Percentiles rank a stretch among this genome's conserved stretches.
These are phyloP conservation scores for Botrytis medusae DNA, from an alignment of 2,329 filamentous ascomycete species.

Conservation along the genomic window DNA sequence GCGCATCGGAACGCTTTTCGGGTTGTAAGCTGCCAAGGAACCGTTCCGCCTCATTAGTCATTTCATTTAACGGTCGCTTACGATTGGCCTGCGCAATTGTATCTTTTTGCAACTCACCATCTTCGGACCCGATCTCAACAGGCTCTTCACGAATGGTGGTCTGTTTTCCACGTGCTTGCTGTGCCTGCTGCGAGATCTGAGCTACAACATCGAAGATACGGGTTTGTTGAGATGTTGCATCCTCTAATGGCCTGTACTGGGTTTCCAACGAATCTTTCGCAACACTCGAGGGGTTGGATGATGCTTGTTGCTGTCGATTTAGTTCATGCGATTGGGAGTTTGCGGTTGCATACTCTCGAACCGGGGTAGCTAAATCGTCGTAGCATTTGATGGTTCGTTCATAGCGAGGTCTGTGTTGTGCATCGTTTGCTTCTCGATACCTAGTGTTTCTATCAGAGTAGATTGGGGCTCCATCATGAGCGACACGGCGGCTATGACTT, in stretches of 20 bases:
- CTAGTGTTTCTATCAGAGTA: conserved; percentile 26
- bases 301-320: conserved; percentile 25
- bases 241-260: conserved; percentile 25
- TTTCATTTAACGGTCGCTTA: conserved; percentile 31
- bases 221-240: conserved; percentile 30
- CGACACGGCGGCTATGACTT: conserved; percentile 27
- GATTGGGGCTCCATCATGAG: conserved; percentile 28
- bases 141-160: conserved; percentile 27
- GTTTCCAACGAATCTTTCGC: conserved; percentile 5
- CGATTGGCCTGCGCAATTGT: conserved; percentile 21
- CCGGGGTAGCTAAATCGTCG: conserved; percentile 24
- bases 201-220: conserved; percentile 35
- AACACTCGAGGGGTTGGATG: background rate
- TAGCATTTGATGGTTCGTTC: conserved; percentile 26
- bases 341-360: conserved; percentile 24
- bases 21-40: conserved; percentile 43
- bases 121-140: conserved; percentile 41
- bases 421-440: conserved; percentile 29
- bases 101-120: conserved; percentile 40
- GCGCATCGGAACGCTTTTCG: conserved; percentile 19
- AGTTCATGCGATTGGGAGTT: conserved; percentile 28
- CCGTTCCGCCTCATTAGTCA: conserved; percentile 41
- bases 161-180: conserved; percentile 30
- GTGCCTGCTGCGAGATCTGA: conserved; percentile 37
- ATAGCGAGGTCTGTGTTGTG: conserved; percentile 29